Percentiles rank a stretch among this genome's conserved stretches.
Conservation (phyloP, 2,329 filamentous ascomycete species). For the Penicillium sp. region DNA sequence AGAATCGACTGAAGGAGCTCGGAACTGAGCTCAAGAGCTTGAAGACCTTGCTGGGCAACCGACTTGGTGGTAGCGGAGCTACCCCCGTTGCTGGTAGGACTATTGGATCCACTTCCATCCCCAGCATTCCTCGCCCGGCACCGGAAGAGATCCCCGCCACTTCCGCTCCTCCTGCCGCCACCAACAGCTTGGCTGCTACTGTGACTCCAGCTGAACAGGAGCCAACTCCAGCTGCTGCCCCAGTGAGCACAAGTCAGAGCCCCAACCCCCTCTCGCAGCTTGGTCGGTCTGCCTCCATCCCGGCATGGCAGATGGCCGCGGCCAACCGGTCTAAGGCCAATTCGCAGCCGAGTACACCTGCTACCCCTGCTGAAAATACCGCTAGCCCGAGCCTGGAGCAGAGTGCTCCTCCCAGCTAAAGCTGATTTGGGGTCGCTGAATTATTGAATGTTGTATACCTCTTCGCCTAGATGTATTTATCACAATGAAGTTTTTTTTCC, state of each 20-base stretch:
- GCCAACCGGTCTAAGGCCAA: conserved; percentile 52
- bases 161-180: conserved; percentile 18
- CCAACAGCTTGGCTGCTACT: conserved; percentile 31
- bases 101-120: conserved; percentile 27
- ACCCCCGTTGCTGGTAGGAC: conserved; percentile 35
- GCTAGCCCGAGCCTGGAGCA: conserved; percentile 28
- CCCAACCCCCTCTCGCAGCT: conserved; percentile 51
- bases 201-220: conserved; percentile 32
- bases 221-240: conserved; percentile 26
- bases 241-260: conserved; percentile 32
- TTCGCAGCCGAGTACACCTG: conserved; percentile 29
- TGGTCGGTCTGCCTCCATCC: conserved; percentile 65
- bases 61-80: conserved; percentile 48
- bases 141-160: conserved; percentile 23
- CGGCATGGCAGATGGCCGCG: conserved; percentile 76
- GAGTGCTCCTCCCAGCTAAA: conserved; percentile 33
- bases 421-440: conserved; percentile 3
- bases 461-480: conserved; percentile 29
- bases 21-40: conserved; percentile 85
- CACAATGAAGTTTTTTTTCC: conserved; percentile 6
- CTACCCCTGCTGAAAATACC: conserved; percentile 21
- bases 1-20: conserved; percentile 78
- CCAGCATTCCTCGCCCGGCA: conserved; percentile 24
- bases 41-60: conserved; percentile 76
- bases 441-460: conserved; percentile 21